A percentile compares a stretch with the other conserved stretches of the same genome.
phyloP scores from a whole-genome alignment of 148 eudicot genomes.

The Arbutus unedo region DNA sequence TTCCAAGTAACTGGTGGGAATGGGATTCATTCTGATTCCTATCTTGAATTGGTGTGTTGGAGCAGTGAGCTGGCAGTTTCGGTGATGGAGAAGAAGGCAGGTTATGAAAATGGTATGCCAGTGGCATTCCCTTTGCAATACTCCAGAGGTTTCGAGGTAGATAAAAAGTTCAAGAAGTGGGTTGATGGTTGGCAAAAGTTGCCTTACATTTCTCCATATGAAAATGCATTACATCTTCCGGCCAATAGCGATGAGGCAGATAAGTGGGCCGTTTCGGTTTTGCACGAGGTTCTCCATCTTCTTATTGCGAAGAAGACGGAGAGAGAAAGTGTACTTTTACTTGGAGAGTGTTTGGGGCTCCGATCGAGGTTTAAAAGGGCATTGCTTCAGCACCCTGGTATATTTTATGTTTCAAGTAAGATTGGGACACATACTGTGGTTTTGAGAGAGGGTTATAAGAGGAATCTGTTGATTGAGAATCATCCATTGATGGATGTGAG shows the following conservation, averaged over 20 bases:
- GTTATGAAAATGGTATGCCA: constrained; percentile 25
- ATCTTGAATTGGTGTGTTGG: constrained; percentile 47
- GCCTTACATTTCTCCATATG: constrained; percentile 86
- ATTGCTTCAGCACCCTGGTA: constrained; percentile 78
- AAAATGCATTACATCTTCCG: constrained; percentile 48
- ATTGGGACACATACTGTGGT: constrained; percentile 68
- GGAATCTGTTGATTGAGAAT: constrained; percentile 58
- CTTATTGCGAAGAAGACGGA: constrained; percentile 77
- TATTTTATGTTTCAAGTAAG: constrained; percentile 80
- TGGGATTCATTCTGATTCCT: constrained; percentile 10
- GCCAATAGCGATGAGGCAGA: constrained; percentile 62
- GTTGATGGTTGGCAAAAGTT: constrained; percentile 74
- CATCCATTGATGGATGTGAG: constrained; percentile 70
- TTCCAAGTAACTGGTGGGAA: constrained; percentile 33
- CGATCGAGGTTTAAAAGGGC: constrained; percentile 72
- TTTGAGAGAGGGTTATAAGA: constrained; percentile 77
- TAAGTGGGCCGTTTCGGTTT: constrained; percentile 67
- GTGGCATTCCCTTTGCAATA: constrained; percentile 31
- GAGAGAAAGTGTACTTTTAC: constrained; percentile 51
- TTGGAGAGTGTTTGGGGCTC: constrained; percentile 77
- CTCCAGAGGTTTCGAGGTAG: constrained; percentile 43
- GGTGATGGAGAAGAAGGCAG: constrained; percentile 26
- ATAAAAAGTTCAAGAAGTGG: constrained; percentile 52
- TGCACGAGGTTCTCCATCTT: constrained; percentile 70
- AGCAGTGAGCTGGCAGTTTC: constrained; percentile 42